Evolutionary conservation across 306 rosid species (phyloP).

Genomic region (Dalbergia cultrata): DNA sequence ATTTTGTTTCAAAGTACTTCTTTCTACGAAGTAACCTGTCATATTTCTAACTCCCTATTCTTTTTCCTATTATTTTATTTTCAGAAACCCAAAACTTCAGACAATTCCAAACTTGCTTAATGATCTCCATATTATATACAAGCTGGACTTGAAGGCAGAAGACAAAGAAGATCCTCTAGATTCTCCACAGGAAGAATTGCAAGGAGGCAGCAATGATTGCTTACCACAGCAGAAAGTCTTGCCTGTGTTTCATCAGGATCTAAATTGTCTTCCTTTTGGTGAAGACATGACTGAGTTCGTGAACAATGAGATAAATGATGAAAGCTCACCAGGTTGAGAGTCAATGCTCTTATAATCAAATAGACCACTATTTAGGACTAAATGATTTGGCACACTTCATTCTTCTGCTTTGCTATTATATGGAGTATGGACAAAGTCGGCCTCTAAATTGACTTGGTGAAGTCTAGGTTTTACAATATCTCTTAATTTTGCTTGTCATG

Average conservation of each 20-base stretch:
- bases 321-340: slow-evolving; percentile 68
- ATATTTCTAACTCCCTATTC: slow-evolving; percentile 30
- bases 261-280: slow-evolving; percentile 75
- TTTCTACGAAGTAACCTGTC: slow-evolving; percentile 16
- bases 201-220: slow-evolving; percentile 38
- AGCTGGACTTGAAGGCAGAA: slow-evolving; percentile 42
- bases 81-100: slow-evolving; percentile 73
- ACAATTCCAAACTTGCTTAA: slow-evolving; percentile 61
- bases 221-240: slow-evolving; percentile 51
- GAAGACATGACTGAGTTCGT: slow-evolving; percentile 52
- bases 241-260: slow-evolving; percentile 70
- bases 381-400: slow-evolving; percentile 8
- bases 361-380: slow-evolving; percentile 25
- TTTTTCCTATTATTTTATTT: slow-evolving; percentile 15
- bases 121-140: slow-evolving; percentile 63
- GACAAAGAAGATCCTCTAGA: slow-evolving; percentile 42
- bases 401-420: slow-evolving; percentile 11
- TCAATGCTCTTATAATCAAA: slow-evolving; percentile 30
- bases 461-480: too few species aligned
- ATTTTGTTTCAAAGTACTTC: slow-evolving; percentile 22
- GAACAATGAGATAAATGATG: slow-evolving; percentile 50
- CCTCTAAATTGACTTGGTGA: too few species aligned
- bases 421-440: too few species aligned
- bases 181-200: slow-evolving; percentile 43
- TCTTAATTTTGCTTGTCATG: slow-evolving; percentile 26